phyloP scores from a whole-genome alignment of 371 early-diverging fungal species.

The Blakeslea trispora region DNA sequence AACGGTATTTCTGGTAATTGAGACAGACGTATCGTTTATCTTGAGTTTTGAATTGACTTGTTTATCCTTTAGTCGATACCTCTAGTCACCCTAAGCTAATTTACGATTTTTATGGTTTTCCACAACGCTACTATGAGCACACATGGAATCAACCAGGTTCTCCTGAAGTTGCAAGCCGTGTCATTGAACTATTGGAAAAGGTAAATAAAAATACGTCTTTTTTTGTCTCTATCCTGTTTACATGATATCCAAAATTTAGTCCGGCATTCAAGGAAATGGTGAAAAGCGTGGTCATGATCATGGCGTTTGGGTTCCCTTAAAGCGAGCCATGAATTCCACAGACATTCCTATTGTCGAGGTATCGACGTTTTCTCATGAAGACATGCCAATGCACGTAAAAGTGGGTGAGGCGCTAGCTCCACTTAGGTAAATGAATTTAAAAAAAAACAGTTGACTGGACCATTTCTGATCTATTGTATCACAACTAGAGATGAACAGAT shows the following conservation, averaged over 20 bases:
- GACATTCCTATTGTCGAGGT: conserved; percentile 63
- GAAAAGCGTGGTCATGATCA: conserved; percentile 62
- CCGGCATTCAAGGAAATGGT: conserved; percentile 40
- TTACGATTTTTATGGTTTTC: conserved; percentile 70
- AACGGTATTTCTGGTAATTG: conserved; percentile 36
- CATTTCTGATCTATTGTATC: not conserved
- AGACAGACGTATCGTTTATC: not conserved
- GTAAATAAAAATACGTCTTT: conserved; percentile 7
- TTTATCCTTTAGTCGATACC: conserved; percentile 32
- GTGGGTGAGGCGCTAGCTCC: conserved; percentile 37
- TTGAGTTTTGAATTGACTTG: not conserved
- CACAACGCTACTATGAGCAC: conserved; percentile 54
- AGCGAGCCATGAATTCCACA: conserved; percentile 53
- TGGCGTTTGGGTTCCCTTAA: conserved; percentile 65
- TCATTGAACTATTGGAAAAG: conserved; percentile 53
- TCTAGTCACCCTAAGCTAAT: conserved; percentile 53
- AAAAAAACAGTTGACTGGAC: not conserved
- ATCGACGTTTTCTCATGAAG: conserved; percentile 42
- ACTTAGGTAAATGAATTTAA: conserved; percentile 26
- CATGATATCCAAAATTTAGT: conserved; percentile 19
- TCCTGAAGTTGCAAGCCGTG: conserved; percentile 51
- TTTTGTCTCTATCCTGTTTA: not conserved
- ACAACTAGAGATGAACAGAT: conserved; percentile 50
- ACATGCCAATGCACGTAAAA: conserved; percentile 28
- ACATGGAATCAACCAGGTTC: conserved; percentile 60